Base-by-base conservation (phyloP, 2,329 filamentous ascomycete genomes). In the Alternaria arbusti region DNA sequence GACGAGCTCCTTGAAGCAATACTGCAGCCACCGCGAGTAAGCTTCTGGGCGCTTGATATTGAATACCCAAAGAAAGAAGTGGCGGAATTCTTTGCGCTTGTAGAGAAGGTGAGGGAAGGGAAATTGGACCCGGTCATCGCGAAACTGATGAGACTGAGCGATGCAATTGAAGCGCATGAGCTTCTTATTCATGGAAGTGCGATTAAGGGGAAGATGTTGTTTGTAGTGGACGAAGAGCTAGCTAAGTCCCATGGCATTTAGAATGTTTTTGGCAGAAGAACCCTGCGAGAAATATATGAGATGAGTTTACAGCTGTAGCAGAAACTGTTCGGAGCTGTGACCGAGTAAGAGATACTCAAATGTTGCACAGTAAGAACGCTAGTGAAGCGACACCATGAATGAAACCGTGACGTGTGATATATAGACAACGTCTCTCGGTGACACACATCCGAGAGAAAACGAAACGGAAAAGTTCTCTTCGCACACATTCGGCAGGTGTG, bases 121-220 rank as follows among this genome's bases (percentile, higher is more conserved):
- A 54, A 59, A 17, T 36, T 65, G 15, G 32, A 63, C 13, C 63
- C 59, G 9, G 43, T 63, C 13, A 30, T 65, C 8, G 50, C 56
- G 28, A 63, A 60, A 40, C 17, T 60, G 15, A 36, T 65, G 32
- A 43, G 22, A 6, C 49, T 63, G 55, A 65, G 63, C 17, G 17
- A 65, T 20, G 59, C 45, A 10, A 25, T 60, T 28, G 46, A 63
- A 30, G 55, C 59, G 9, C 59, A 65, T 57, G 46, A 63, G 25
- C 43, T 65, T 22, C 36, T 65, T 1, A 52, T 65, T 3, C 40
- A 58, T 11, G 63, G 59, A 17, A 60, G 55, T 49, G 40, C 51
- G 6, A 40, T 63, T 3, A 65, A 60, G 36, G 63, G 63, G 6
- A 65, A 60, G 52, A 44, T 60, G 60, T 8, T 65, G 46, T 65